These are phyloP conservation scores for Xerophyta viscosa DNA, from an alignment of 106 monocot species.

Conservation along the genomic window DNA sequence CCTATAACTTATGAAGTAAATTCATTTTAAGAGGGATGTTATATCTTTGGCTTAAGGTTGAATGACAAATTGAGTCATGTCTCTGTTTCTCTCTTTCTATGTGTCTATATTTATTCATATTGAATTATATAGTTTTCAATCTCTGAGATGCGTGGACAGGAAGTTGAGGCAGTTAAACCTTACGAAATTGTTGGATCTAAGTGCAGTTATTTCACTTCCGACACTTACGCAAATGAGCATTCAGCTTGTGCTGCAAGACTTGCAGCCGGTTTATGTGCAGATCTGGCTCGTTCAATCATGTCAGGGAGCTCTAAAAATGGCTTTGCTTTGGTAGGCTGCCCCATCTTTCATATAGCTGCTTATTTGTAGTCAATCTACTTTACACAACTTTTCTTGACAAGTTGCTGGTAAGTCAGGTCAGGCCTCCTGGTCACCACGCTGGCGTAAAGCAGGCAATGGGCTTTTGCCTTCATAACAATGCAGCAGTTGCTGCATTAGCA, in stretches of 20 bases:
- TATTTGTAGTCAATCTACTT: too few species aligned
- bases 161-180: too few species aligned
- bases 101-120: too few species aligned
- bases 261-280: slow-evolving; percentile 92
- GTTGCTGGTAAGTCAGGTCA: slow-evolving; percentile 54
- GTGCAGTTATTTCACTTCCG: slow-evolving; percentile 88
- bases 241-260: slow-evolving; percentile 91
- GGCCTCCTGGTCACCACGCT: slow-evolving; percentile 99
- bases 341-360: too few species aligned
- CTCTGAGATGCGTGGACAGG: too few species aligned
- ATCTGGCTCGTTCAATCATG: slow-evolving; percentile 77
- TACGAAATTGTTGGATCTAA: slow-evolving; percentile 17
- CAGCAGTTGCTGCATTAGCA: slow-evolving; percentile 86
- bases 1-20: too few species aligned
- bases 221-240: slow-evolving; percentile 92
- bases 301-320: slow-evolving; percentile 67
- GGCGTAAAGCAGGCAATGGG: slow-evolving; percentile 93
- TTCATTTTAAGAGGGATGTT: too few species aligned
- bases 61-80: too few species aligned
- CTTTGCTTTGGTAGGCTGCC: slow-evolving; percentile 77
- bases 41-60: too few species aligned
- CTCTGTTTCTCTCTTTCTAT: too few species aligned
- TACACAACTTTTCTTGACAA: background rate
- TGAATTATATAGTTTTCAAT: too few species aligned
- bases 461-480: slow-evolving; percentile 97